A percentile compares a stretch with the other conserved stretches of the same genome.
phyloP scores from a whole-genome alignment of 2,329 filamentous ascomycete species.

The Epichloe typhina region DNA sequence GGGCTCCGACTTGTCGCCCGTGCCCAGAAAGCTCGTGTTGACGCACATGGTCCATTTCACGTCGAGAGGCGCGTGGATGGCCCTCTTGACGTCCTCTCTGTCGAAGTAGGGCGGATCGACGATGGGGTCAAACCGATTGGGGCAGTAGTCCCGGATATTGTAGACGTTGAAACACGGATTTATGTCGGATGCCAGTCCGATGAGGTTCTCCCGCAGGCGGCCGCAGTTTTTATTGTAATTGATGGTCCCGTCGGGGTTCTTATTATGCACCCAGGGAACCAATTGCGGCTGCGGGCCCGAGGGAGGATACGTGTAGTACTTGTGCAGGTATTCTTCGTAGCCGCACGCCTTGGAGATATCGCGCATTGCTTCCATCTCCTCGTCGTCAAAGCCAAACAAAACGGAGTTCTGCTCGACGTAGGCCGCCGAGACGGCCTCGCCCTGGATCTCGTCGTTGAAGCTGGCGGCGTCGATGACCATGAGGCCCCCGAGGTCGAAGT shows the following conservation, averaged over 20 bases:
- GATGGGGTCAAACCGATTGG: conserved; percentile 54
- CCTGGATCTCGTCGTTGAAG: too few relatives aligned
- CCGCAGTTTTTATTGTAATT: too few relatives aligned
- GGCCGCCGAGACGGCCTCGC: too few relatives aligned
- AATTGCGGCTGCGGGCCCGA: conserved; percentile 41
- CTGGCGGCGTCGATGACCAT: conserved; percentile 69
- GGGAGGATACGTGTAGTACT: conserved; percentile 57
- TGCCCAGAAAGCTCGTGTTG: conserved; percentile 4
- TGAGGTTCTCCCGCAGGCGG: conserved; percentile 41
- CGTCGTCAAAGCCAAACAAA: conserved; percentile 51
- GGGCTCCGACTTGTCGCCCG: conserved; percentile 20
- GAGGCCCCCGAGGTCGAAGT: conserved; percentile 56
- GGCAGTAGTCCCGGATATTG: conserved; percentile 59
- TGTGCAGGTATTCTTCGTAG: conserved; percentile 44
- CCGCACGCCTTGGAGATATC: conserved; percentile 43
- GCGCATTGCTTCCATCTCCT: conserved; percentile 38
- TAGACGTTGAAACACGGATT: conserved; percentile 79
- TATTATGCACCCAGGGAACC: conserved; percentile 33
- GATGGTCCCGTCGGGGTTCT: too few relatives aligned
- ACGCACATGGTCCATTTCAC: conserved; percentile 9
- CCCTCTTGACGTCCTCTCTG: conserved; percentile 53
- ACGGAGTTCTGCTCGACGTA: conserved; percentile 48
- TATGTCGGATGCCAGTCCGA: conserved; percentile 34
- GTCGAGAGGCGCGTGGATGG: conserved; percentile 48
- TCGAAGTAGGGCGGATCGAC: conserved; percentile 66